These are phyloP conservation scores for Carex sylvatica DNA, from an alignment of 202 grass and related monocot genomes.

Conservation along the genomic window DNA sequence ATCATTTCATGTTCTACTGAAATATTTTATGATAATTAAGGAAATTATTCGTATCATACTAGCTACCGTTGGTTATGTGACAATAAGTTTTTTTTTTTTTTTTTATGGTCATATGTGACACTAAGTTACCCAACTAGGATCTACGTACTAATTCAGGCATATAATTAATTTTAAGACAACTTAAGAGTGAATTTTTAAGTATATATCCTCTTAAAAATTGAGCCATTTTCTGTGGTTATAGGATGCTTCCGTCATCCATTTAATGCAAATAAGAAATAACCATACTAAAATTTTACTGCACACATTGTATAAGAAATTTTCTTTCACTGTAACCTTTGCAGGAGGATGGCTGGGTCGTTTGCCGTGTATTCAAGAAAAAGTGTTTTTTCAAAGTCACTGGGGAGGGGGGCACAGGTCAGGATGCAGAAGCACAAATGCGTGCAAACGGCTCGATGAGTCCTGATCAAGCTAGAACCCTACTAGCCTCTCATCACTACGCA, in stretches of 20 bases:
- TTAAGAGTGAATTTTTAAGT: not conserved
- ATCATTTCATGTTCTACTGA: not conserved
- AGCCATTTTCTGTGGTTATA: not conserved
- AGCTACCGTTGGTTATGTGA: not conserved
- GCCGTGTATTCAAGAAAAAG: constrained; percentile 99
- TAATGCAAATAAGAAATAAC: not conserved
- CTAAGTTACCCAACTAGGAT: not conserved
- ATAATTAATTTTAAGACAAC: not conserved
- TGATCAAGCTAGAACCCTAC: constrained; percentile 32
- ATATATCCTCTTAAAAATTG: not conserved
- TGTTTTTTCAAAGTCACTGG: constrained; percentile 88
- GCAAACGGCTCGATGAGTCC: constrained; percentile 35
- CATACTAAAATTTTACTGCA: not conserved
- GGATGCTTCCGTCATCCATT: not conserved
- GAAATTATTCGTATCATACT: not conserved
- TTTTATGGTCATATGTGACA: too few relatives aligned
- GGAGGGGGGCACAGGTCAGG: constrained; percentile 44
- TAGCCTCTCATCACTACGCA: constrained; percentile 55
- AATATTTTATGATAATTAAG: not conserved
- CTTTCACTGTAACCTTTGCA: constrained; percentile 16
- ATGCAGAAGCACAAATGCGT: constrained; percentile 36
- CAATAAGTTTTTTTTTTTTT: too few relatives aligned
- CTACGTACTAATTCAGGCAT: not conserved
- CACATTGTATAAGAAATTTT: not conserved
- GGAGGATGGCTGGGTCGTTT: constrained; percentile 98